phyloP scores from a whole-genome alignment of 805 yeast genomes.

The Blastobotrys terrestris region DNA sequence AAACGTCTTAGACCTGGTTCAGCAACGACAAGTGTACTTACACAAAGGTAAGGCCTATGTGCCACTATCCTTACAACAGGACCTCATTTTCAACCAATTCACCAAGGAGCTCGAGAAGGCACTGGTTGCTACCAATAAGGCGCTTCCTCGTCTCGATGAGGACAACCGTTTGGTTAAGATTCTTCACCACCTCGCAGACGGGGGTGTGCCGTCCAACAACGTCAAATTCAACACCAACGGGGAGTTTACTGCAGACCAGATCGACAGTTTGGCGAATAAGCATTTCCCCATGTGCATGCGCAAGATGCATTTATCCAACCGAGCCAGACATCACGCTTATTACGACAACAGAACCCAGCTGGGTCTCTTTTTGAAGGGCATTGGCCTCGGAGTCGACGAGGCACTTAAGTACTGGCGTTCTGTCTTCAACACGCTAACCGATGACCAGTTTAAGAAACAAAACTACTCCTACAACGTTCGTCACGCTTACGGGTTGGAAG shows the following conservation, averaged over 20 bases:
- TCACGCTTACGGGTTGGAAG: conserved; percentile 89
- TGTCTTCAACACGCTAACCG: conserved; percentile 54
- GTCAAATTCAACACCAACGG: conserved; percentile 29
- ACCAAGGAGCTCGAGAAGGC: conserved; percentile 44
- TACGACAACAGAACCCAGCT: conserved; percentile 83
- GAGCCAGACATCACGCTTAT: conserved; percentile 62
- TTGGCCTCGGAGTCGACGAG: conserved; percentile 83
- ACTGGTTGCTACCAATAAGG: conserved; percentile 63
- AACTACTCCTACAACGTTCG: conserved; percentile 85
- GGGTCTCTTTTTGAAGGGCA: conserved; percentile 78
- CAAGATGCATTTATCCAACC: conserved; percentile 57
- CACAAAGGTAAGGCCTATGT: conserved; percentile 73
- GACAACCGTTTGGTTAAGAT: conserved; percentile 86
- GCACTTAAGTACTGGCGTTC: conserved; percentile 78
- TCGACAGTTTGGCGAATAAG: conserved; percentile 48
- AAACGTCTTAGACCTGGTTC: conserved; percentile 69
- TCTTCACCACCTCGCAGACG: conserved; percentile 67
- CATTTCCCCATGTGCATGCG: conserved; percentile 82
- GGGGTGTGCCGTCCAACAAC: conserved; percentile 40
- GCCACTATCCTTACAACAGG: conserved; percentile 74
- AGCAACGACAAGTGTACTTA: conserved; percentile 63
- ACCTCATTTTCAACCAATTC: conserved; percentile 65
- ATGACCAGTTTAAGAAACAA: conserved; percentile 68
- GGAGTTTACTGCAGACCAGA: conserved; percentile 56
- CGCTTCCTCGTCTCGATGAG: conserved; percentile 80